Evolutionary conservation across 345 rosid genomes (phyloP), one percentile per base, ranked within the genome.

Genomic region (Trapa bicornis): DNA sequence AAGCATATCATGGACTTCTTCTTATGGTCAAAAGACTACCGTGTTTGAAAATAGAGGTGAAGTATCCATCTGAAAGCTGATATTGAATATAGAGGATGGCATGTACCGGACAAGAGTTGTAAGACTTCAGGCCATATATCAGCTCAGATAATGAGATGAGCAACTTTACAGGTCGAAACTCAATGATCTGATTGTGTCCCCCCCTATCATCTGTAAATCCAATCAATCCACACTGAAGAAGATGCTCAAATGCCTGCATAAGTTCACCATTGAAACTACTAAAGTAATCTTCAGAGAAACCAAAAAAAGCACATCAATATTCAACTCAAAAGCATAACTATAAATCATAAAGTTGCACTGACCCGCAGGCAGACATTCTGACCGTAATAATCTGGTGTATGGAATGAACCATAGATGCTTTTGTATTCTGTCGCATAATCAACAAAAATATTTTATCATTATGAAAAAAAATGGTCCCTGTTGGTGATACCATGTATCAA

Each of bases 71-170:
- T 54, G 22, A 54, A 33, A 22, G 17, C 29, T n/a, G 10, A 8
- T 58, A 35, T 58, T 35, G 37, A 32, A 58, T 38, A 58, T 11
- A 65, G 73, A 33, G 67, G 81, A 22, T 22, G 29, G 29, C 29
- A 22, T 96, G 87, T 84, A 88, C 97, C 43, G 97, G 98, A 79
- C 97, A 93, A 13, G 87, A 88, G n/a, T 74, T 74, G 74, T 88
- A 84, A 32, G 91, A 86, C 75, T 81, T 86, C 78, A 93, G 76
- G 62, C 90, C 98, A 66, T 83, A 84, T 58, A 79, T 76, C 52
- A 93, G 92, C 77, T 90, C 94, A 58, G 69, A 75, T 50, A 74
- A 76, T 56, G 94, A 85, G 74, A 90, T 74, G 17, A 93, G 79
- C 75, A 90, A 88, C 85, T 85, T 93, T 67, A 84, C 85, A 0